Conservation (phyloP, 176 grass and related monocot genomes). For the Puya raimondii region DNA sequence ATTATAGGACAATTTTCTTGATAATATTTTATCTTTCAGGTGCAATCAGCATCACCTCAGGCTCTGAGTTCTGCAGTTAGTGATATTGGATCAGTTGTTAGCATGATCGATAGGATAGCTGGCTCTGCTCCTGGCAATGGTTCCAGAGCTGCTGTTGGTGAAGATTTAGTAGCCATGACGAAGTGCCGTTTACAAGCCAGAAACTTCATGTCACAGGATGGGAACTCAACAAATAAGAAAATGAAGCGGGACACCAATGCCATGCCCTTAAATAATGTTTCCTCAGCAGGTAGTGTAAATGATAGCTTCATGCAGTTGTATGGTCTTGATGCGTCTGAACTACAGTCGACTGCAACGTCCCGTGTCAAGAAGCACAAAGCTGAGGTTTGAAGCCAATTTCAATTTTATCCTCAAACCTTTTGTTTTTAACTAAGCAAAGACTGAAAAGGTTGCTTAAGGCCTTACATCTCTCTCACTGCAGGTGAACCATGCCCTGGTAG, state of each 20-base stretch:
- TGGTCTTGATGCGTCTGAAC: conserved; percentile 41
- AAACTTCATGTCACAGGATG: conserved; percentile 82
- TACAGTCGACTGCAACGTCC: conserved; percentile 89
- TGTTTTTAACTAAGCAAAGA: neutral
- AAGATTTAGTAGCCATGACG: conserved; percentile 97
- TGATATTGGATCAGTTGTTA: conserved; percentile 78
- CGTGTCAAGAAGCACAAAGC: conserved; percentile 50
- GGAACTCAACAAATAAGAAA: conserved; percentile 77
- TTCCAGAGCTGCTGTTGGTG: conserved; percentile 85
- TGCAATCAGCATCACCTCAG: conserved; percentile 32
- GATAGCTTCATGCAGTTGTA: conserved; percentile 66
- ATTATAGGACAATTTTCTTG: neutral
- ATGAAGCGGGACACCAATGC: conserved; percentile 98
- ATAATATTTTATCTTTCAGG: conserved; percentile 25
- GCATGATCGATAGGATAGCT: conserved; percentile 89
- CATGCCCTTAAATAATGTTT: conserved; percentile 80
- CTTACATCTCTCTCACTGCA: conserved; percentile 19
- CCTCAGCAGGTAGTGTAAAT: conserved; percentile 58
- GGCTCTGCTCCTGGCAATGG: conserved; percentile 94
- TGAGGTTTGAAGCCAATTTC: conserved; percentile 46
- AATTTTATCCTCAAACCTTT: neutral
- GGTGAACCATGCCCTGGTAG: conserved; percentile 62
- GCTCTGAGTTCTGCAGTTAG: conserved; percentile 51
- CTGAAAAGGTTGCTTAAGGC: too few relatives aligned
- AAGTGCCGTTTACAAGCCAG: conserved; percentile 95